Evolutionary conservation across 2,329 filamentous ascomycete species (phyloP), one percentile per base, ranked within the genome.

Genomic region (Sporothrix mexicana): DNA sequence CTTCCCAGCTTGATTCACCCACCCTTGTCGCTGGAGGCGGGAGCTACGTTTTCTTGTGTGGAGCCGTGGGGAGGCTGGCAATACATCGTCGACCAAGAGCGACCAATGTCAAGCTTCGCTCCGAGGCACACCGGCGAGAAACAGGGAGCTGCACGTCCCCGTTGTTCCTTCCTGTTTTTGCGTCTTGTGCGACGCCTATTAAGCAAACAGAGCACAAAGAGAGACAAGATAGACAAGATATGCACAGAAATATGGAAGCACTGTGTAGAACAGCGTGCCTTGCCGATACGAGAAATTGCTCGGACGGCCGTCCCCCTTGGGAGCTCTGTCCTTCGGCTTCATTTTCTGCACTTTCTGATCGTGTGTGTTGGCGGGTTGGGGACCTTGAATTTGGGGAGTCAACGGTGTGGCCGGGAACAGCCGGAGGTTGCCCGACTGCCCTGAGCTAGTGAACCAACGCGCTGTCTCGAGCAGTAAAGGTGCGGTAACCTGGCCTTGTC

Each of bases 41-140:
- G 72, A 74, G 73, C 72, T 74, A 74, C 51, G 49, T 62, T 51
- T 59, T 72, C 57, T 13, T 45, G 57, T 36, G 73, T 74, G 73
- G 73, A 74, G 66, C 23, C 73, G 55, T 72, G 43, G 53, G 55
- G 69, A 62, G 69, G 73, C 67, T 73, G 73, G 73, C 36, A 36
- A 36, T 6, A 36, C n/a, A n/a, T n/a, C n/a, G n/a, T n/a, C n/a
- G 30, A 36, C 4, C 30, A 72, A 57, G 70, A 57, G 53, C 59
- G 20, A 69, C 47, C 23, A 55, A 47, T 67, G 59, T 3, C 30
- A 9, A 47, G 49, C 61, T 59, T 30, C 61, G n/a, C 20, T 57
- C 59, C 70, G 47, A 45, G 57, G 43, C 51, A 64, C 45, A 36
- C 57, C 57, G 30, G 41, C 61, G 43, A 25, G n/a, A 12, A 23